Base-by-base conservation (phyloP, 164 flowering plant species). In the Dillenia suffruticosa region DNA sequence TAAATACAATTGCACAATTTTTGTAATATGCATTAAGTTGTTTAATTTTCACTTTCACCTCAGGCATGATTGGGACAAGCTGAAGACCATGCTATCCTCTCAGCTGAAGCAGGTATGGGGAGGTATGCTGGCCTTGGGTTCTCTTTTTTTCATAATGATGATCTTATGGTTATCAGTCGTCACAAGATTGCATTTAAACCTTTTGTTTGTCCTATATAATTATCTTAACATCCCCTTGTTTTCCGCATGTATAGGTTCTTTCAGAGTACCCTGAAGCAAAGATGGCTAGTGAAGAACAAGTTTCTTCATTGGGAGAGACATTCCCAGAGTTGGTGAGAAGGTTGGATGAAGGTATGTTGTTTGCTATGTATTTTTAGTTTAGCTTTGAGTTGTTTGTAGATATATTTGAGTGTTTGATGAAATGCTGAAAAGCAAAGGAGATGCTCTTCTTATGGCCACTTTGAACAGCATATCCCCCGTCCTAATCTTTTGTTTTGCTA, bases 31-130 rank as follows among this genome's bases (percentile, higher is more conserved):
- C 13, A 49, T 53, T 17, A 19, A 13, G 17, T 57, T 17, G 10
- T 61, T 15, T 50, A 54, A 11, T 49, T 19, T 8, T 45, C 10
- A 43, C 24, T 53, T 63, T 54, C 59, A 12, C 26, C 22, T 45
- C 80, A 92, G 98, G 96, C 79, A 77, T 75, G 86, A 81, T n/a
- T 92, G 98, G 98, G 87, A 82, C 55, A 79, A 79, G 55, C 55
- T 92, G 70, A 86, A 83, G 79, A 70, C 66, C 57, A 69, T 88
- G 75, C 74, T 92, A 56, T 88, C 93, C 59, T 81, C 76, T 76
- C 75, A 82, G 77, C 78, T 92, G 79, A 92, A 88, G 88, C 86
- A 89, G 98, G 98, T 92, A 89, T 74, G 92, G 82, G 79, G 84
- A 79, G 84, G 82, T 79, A 83, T 66, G 84, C 77, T 19, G 49